Conservation (phyloP, 2,329 filamentous ascomycete genomes). For the Hymenoscyphus salicellus region DNA sequence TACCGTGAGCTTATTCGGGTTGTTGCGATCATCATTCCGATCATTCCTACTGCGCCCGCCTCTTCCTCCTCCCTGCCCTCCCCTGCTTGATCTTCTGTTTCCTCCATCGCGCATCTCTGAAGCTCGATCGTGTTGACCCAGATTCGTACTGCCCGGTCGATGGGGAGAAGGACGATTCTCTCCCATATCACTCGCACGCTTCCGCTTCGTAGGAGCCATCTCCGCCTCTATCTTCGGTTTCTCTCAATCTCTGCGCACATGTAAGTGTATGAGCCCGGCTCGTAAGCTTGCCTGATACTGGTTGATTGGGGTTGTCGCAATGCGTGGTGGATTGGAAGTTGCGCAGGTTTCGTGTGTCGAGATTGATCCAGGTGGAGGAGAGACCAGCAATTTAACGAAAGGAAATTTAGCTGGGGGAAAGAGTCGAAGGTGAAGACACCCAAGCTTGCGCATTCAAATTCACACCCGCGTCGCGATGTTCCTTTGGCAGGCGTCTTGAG, state of each 20-base stretch:
- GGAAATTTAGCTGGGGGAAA: not conserved
- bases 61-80: slow-evolving; percentile 39
- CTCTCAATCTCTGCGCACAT: slow-evolving; percentile 27
- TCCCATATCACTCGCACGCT: slow-evolving; percentile 40
- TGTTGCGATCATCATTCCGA: slow-evolving; percentile 28
- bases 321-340: slow-evolving; percentile 7
- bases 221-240: slow-evolving; percentile 23
- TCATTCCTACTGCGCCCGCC: slow-evolving; percentile 31
- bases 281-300: slow-evolving; percentile 8
- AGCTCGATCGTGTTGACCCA: slow-evolving; percentile 58
- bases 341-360: slow-evolving; percentile 6
- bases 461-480: not conserved
- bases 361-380: slow-evolving; percentile 5
- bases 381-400: not conserved
- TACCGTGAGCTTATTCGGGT: slow-evolving; percentile 30
- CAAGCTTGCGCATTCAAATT: no score
- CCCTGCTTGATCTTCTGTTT: slow-evolving; percentile 45
- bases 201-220: slow-evolving; percentile 37
- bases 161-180: slow-evolving; percentile 59
- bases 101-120: slow-evolving; percentile 47
- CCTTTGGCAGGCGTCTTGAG: not conserved
- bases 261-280: slow-evolving; percentile 23
- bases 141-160: slow-evolving; percentile 54
- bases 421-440: not conserved
- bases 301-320: slow-evolving; percentile 9